Conservation (phyloP, 2,329 filamentous ascomycete genomes). For the Arthrobotrys megalospora region DNA sequence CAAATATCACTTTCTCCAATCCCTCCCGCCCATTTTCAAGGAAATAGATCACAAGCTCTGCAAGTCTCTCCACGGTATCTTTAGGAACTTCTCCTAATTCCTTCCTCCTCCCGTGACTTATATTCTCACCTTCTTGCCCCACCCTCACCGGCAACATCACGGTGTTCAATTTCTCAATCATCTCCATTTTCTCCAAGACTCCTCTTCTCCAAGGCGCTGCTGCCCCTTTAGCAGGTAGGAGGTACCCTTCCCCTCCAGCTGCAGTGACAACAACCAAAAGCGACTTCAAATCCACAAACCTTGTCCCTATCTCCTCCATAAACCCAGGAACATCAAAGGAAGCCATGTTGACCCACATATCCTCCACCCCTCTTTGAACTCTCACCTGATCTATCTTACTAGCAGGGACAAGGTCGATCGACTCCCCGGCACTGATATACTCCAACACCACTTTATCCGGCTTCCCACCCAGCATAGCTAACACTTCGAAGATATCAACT, state of each 20-base stretch:
- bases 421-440: slow-evolving; percentile 8
- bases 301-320: slow-evolving; percentile 1
- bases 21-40: slow-evolving; percentile 8
- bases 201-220: background rate
- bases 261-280: background rate
- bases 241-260: slow-evolving; percentile 1
- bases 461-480: slow-evolving; percentile 5
- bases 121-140: slow-evolving; percentile 19
- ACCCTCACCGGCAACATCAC: slow-evolving; percentile 5
- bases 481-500: slow-evolving; percentile 9
- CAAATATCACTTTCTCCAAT: slow-evolving; percentile 7
- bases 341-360: slow-evolving; percentile 2
- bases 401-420: slow-evolving; percentile 1
- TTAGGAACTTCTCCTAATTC: slow-evolving; percentile 13
- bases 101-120: slow-evolving; percentile 2
- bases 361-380: slow-evolving; percentile 8
- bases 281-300: slow-evolving; percentile 20
- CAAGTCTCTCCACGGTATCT: background rate
- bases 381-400: background rate
- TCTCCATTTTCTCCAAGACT: background rate
- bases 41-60: slow-evolving; percentile 9
- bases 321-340: slow-evolving; percentile 7
- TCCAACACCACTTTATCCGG: slow-evolving; percentile 10
- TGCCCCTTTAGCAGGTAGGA: slow-evolving; percentile 1
- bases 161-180: background rate